phyloP scores from a whole-genome alignment of 257 asterid species.

The Forsythia viridissima region DNA sequence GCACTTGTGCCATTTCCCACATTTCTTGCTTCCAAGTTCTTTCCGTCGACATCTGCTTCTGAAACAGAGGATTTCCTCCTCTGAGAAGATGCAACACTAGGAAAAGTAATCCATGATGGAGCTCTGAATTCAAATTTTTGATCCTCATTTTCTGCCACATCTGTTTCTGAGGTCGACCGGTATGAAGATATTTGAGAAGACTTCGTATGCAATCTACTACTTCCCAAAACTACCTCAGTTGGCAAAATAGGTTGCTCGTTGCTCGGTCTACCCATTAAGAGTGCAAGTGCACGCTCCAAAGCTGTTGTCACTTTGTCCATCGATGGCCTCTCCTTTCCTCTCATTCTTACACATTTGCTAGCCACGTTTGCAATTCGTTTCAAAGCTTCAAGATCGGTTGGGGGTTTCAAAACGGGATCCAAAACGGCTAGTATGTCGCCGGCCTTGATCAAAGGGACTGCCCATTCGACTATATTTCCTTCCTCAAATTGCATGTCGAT shows the following conservation, averaged over 20 bases:
- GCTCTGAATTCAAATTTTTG: conserved; percentile 77
- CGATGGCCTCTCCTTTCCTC: conserved; percentile 94
- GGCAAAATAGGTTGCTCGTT: conserved; percentile 92
- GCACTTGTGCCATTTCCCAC: conserved; percentile 34
- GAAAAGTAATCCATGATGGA: conserved; percentile 91
- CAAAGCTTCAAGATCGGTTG: conserved; percentile 69
- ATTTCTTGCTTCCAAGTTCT: conserved; percentile 48
- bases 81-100: conserved; percentile 91
- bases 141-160: conserved; percentile 66
- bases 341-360: conserved; percentile 84
- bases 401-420: conserved; percentile 65
- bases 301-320: conserved; percentile 92
- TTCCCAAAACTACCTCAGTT: conserved; percentile 85
- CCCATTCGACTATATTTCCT: conserved; percentile 97
- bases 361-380: conserved; percentile 76
- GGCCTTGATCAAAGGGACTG: conserved; percentile 74
- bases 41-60: conserved; percentile 74
- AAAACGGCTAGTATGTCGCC: conserved; percentile 62
- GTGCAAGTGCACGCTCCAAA: conserved; percentile 79
- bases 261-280: conserved; percentile 83
- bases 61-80: conserved; percentile 80
- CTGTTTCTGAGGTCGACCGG: conserved; percentile 74
- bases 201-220: conserved; percentile 88
- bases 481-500: conserved; percentile 87
- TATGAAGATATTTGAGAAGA: conserved; percentile 71